phyloP scores from a whole-genome alignment of 306 rosid species.

The Citrullus amarus region DNA sequence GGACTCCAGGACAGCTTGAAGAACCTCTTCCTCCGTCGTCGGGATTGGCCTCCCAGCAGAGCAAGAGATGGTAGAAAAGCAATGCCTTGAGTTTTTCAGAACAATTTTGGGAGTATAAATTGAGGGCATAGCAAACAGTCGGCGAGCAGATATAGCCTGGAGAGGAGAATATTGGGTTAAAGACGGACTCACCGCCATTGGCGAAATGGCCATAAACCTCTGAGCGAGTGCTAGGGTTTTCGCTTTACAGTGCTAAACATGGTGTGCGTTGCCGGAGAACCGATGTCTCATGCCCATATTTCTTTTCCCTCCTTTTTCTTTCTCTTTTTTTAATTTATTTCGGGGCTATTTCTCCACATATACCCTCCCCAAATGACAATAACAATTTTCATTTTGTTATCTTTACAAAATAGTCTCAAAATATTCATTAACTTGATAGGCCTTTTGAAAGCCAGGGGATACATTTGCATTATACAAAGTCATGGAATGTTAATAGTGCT shows the following conservation, averaged over 20 bases:
- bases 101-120: slow-evolving; percentile 1
- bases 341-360: not conserved
- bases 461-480: too few relatives aligned
- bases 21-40: slow-evolving; percentile 52
- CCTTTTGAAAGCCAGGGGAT: too few relatives aligned
- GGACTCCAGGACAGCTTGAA: slow-evolving; percentile 54
- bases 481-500: too few relatives aligned
- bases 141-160: not conserved
- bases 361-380: not conserved
- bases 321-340: too few relatives aligned
- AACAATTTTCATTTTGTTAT: not conserved
- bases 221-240: not conserved
- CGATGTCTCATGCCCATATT: not conserved
- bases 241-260: not conserved
- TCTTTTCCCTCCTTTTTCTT: not conserved
- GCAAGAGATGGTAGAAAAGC: slow-evolving; percentile 30
- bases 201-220: not conserved
- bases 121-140: not conserved
- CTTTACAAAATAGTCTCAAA: too few relatives aligned
- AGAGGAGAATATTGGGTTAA: not conserved
- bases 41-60: slow-evolving; percentile 35
- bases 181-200: not conserved
- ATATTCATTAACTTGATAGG: too few relatives aligned
- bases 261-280: not conserved
- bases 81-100: slow-evolving; percentile 10